These are phyloP conservation scores for Geotrichum europaeum DNA, from an alignment of 1,139 yeast species.

Conservation along the genomic window DNA sequence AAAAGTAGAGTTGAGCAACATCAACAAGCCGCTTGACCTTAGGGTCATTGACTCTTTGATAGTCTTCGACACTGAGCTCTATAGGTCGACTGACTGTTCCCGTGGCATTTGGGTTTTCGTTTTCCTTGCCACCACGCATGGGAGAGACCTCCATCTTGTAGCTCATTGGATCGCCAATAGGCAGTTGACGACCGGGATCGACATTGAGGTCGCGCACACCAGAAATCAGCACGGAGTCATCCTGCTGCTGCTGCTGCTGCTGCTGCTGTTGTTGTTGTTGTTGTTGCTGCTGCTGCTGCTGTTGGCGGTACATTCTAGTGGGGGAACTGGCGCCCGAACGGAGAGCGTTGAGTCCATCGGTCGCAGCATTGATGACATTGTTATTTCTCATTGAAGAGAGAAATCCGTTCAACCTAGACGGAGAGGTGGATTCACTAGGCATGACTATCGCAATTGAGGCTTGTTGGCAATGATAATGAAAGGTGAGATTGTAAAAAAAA, in stretches of 20 bases:
- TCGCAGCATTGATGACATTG: slow-evolving; percentile 16
- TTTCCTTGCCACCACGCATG: slow-evolving; percentile 6
- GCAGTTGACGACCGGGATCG: slow-evolving; percentile 4
- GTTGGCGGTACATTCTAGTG: slow-evolving; percentile 18
- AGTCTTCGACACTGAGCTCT: slow-evolving; percentile 25
- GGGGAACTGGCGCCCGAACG: slow-evolving; percentile 19
- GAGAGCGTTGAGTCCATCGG: slow-evolving; percentile 18
- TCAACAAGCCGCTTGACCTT: slow-evolving; percentile 83
- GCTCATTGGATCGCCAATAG: slow-evolving; percentile 10
- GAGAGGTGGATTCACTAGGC: slow-evolving; percentile 18
- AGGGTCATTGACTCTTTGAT: slow-evolving; percentile 57
- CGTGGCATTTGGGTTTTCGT: slow-evolving; percentile 3
- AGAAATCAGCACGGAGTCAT: slow-evolving; percentile 22
- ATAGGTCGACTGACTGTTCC: slow-evolving; percentile 1
- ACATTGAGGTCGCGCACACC: slow-evolving; percentile 25
- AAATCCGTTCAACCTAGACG: slow-evolving; percentile 20
- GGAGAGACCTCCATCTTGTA: slow-evolving; percentile 12
- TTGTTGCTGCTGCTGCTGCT: slow-evolving; percentile 4
- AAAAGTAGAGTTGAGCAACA: slow-evolving; percentile 68
- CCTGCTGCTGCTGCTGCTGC: slow-evolving; percentile 14
- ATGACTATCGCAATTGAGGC: slow-evolving; percentile 14
- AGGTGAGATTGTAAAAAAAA: not conserved
- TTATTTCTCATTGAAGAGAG: slow-evolving; percentile 16
- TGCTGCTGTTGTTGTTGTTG: slow-evolving; percentile 9
- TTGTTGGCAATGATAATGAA: not conserved